Conservation (phyloP, 2,329 filamentous ascomycete genomes). For the Calonectria hongkongensis region DNA sequence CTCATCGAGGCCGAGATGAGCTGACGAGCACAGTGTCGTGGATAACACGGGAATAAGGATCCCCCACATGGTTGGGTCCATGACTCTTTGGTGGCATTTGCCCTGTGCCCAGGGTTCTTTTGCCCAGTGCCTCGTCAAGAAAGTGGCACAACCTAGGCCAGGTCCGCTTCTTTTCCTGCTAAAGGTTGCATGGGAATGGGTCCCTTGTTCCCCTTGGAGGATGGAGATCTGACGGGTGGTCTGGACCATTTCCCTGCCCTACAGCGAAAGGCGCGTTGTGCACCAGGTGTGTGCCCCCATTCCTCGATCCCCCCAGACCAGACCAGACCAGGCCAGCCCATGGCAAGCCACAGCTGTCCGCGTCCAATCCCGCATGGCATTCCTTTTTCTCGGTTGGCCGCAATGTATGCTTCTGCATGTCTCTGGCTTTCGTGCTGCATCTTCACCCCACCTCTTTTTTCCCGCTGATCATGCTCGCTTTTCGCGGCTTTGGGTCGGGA, state of each 20-base stretch:
- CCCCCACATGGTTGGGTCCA: constrained; percentile 39
- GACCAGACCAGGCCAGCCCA: constrained; percentile 3
- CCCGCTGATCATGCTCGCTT: constrained; percentile 28
- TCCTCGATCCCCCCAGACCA: constrained; percentile 29
- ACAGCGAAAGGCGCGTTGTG: neutral
- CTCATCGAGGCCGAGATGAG: constrained; percentile 29
- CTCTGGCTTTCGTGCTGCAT: constrained; percentile 21
- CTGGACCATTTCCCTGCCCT: constrained; percentile 45
- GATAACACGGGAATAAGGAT: constrained; percentile 51
- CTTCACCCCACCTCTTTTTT: constrained; percentile 16
- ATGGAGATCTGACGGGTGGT: constrained; percentile 49
- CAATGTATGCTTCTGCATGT: constrained; percentile 25
- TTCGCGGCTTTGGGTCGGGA: constrained; percentile 29
- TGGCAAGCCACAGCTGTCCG: constrained; percentile 8
- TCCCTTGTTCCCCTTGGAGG: constrained; percentile 24
- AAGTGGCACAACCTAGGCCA: constrained; percentile 37
- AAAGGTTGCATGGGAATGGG: constrained; percentile 44
- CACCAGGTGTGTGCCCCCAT: constrained; percentile 20
- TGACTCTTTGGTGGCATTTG: constrained; percentile 30
- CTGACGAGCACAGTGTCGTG: constrained; percentile 39
- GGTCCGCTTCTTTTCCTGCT: constrained; percentile 41
- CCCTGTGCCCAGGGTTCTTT: constrained; percentile 15
- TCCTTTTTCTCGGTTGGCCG: constrained; percentile 13
- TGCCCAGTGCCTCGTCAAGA: constrained; percentile 20
- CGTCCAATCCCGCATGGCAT: constrained; percentile 23